These are phyloP conservation scores for Nymphaea thermarum DNA, from an alignment of 164 flowering plant genomes.

Conservation along the genomic window DNA sequence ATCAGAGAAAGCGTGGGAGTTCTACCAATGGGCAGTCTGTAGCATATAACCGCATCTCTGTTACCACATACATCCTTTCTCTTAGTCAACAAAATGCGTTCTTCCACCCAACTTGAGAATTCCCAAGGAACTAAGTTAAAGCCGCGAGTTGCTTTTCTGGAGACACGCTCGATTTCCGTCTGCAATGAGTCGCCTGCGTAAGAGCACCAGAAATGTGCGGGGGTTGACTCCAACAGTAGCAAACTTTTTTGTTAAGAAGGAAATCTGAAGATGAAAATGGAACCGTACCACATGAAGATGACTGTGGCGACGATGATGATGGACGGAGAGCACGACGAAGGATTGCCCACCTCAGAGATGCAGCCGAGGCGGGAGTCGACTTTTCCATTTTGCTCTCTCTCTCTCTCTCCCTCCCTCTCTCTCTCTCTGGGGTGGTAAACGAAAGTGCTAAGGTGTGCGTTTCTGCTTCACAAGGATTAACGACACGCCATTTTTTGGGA, in stretches of 20 bases:
- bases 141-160: constrained; percentile 43
- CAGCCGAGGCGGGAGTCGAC: constrained; percentile 15
- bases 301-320: not conserved
- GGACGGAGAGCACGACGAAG: constrained; percentile 46
- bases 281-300: not conserved
- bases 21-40: constrained; percentile 43
- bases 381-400: not conserved
- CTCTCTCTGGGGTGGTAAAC: too few relatives aligned
- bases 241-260: constrained; percentile 8
- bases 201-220: not conserved
- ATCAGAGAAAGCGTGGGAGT: constrained; percentile 35
- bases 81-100: constrained; percentile 4
- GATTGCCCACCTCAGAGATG: constrained; percentile 63
- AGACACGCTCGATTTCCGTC: constrained; percentile 22
- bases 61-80: constrained; percentile 2
- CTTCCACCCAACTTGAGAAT: constrained; percentile 8
- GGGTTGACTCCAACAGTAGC: not conserved
- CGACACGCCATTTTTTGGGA: too few relatives aligned
- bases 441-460: too few relatives aligned
- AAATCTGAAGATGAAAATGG: not conserved
- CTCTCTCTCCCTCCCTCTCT: not conserved
- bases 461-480: too few relatives aligned
- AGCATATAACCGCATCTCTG: constrained; percentile 41
- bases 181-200: constrained; percentile 19
- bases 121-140: constrained; percentile 53